A percentile compares a stretch with the other conserved stretches of the same genome.
Evolutionary conservation across 73 alveolate genomes (phyloP).

Genomic region (Stentor roeselii): DNA sequence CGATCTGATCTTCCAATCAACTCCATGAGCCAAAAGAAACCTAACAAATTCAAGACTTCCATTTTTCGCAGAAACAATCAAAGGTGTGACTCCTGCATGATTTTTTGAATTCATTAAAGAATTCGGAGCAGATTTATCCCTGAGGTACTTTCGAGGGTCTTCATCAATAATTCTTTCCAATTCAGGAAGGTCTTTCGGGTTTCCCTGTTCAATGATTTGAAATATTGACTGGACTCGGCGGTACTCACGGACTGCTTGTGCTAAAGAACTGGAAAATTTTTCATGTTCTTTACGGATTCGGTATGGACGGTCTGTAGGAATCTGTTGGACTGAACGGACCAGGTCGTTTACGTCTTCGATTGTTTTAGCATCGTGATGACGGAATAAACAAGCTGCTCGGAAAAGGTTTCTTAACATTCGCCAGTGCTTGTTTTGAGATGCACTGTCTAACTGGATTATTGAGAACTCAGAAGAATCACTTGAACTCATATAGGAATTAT

Average conservation of each 20-base stretch:
- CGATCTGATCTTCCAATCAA: not conserved
- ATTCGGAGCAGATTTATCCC: not conserved
- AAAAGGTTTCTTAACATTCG: not conserved
- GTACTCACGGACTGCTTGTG: not conserved
- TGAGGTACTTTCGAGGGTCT: not conserved
- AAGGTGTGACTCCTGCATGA: not conserved
- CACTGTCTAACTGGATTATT: not conserved
- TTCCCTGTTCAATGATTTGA: not conserved
- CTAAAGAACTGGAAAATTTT: not conserved
- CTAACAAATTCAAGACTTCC: not conserved
- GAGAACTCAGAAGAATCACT: not conserved
- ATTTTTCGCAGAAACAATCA: slow-evolving; percentile 1
- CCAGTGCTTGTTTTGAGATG: slow-evolving; percentile 3
- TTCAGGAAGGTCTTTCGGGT: not conserved
- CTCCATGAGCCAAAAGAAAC: not conserved
- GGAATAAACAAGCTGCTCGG: not conserved
- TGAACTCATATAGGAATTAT: not conserved
- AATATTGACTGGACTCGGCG: not conserved
- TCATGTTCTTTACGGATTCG: not conserved
- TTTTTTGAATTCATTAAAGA: not conserved
- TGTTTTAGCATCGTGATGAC: not conserved
- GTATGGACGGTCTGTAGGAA: slow-evolving; percentile 6
- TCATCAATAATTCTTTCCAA: not conserved
- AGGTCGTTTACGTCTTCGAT: not conserved
- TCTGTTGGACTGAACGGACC: not conserved